Base-by-base conservation (phyloP, 169 alveolate species). In the Eimeria praecox region DNA sequence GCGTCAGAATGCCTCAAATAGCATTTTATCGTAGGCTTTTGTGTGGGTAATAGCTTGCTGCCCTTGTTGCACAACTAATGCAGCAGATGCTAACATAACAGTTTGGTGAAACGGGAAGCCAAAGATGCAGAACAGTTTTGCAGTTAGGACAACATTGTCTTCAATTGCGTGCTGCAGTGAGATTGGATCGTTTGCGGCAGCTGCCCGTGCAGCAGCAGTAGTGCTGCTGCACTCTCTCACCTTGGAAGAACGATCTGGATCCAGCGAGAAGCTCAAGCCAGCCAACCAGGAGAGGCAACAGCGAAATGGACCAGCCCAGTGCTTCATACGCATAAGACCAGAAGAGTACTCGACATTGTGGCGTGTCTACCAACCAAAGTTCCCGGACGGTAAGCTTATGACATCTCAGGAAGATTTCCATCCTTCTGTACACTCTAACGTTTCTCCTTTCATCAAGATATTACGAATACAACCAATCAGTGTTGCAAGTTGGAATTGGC, bases 161-260 rank as follows among this genome's bases (percentile, higher is more conserved):
- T 46, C 38, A 12, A 20, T 38, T 42, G 44, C 30, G 33, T 87
- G 8, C 42, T 52, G 22, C 96, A 93, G 96, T 27, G 96, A 94
- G 66, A 62, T 94, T 54, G 96, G 96, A 1, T 85, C 83, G 18
- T 94, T 94, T n/a, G 91, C 96, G 30, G 96, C 96, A 40, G 96
- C 96, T 33, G 96, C 96, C 42, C 96, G 96, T 42, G 94, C 96
- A 12, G 96, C 96, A 40, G 96, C 96, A 35, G 96, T 94, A 54
- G 96, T 85, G 90, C 83, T 94, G 69, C 69, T 87, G 42, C 94
- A 87, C 83, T 87, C 94, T 27, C 82, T 87, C 49, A 35, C 94
- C 10, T 62, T 87, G 94, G 94, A 64, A 59, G 94, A 64, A 62
- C 62, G 82, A 30, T 46, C 16, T 87, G 38, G 44, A 22, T 40